Evolutionary conservation across 768 basidiomycete species (phyloP), one percentile per base, ranked within the genome.

Genomic region (Mycena amicta): DNA sequence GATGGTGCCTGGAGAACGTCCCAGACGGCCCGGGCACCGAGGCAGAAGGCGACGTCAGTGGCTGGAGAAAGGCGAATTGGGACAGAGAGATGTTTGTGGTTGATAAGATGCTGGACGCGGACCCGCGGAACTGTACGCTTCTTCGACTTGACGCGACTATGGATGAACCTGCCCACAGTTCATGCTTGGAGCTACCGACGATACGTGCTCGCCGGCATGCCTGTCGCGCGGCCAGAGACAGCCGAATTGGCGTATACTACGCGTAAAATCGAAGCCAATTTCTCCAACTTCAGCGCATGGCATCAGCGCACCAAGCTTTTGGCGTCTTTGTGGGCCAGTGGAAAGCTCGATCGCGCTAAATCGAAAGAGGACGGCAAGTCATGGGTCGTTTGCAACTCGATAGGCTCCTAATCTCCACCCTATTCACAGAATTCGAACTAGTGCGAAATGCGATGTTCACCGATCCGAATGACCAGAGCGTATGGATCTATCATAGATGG

Each of bases 401-500:
- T 47, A 47, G 27, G 22, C 22, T 27, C 5, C 47, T 57, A 45
- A 59, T 56, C 41, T 30, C 31, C 2, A 29, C 25, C 8, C 52
- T 54, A 60, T 60, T 45, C 20, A n/a, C 68, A 99, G 97, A 99
- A 69, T 94, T 96, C 68, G 93, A 95, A 39, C 80, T 98, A 6
- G 88, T 98, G 15, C 83, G 87, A 66, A 94, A 96, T 67, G 97
- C 96, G 1, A 84, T 98, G 77, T 99, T 95, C 74, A 97, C 95
- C 0, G 95, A 98, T 67, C 97, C 97, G 3, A 85, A 87, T 45
- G 96, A 98, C 71, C 96, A 98, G 71, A 94, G 93, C 59, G 93
- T 92, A 1, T 99, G 97, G 97, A 85, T 99, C 56, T 99, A 98
- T 71, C 97, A 98, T 68, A 85, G 95, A n/a, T 98, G 96, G 95